Evolutionary conservation across 345 rosid genomes (phyloP), one percentile per base, ranked within the genome.

Genomic region (Cardamine resedifolia): DNA sequence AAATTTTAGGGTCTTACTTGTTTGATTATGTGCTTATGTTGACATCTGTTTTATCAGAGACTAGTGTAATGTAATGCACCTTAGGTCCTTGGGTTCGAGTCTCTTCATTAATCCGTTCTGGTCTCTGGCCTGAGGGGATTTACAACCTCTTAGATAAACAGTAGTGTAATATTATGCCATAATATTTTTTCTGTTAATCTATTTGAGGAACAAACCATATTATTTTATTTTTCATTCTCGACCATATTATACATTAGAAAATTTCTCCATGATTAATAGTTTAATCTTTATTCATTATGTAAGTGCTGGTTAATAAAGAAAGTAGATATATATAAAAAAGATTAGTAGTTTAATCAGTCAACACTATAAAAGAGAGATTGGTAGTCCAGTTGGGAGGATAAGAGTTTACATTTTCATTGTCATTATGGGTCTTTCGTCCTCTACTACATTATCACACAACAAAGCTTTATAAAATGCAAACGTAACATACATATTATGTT

Each of bases 1-100:
- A 33, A 66, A 19, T 15, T 56, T 38, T 49, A 58, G 68, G 73
- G 58, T 58, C 62, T 44, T 44, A 47, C 36, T 55, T 74, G 73
- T 68, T 60, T 67, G 55, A 50, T 33, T 74, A 48, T 73, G 38
- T 65, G 57, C 36, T 72, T 16, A 64, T 30, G 36, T 68, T 67
- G 38, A 75, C 68, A 60, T 59, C 56, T 52, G 48, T 68, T 44
- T 75, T 12, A 68, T 75, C 51, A 62, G 48, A 62, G 48, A 68
- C 49, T 50, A 66, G 57, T 59, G 63, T 67, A 58, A 66, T 59
- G 63, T 67, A 58, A 66, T 75, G 73, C 56, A n/a, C 30, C 21
- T 41, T 61, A 61, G 36, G 51, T 43, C 47, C 47, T 23, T 31
- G 36, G 4, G 10, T 61, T 61, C 34, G 3, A 24, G 41, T 39